A percentile compares a stretch with the other conserved stretches of the same genome.
These are phyloP conservation scores for Penicillium psychrofluorescens DNA, from an alignment of 495 filamentous ascomycete genomes.

Conservation along the genomic window DNA sequence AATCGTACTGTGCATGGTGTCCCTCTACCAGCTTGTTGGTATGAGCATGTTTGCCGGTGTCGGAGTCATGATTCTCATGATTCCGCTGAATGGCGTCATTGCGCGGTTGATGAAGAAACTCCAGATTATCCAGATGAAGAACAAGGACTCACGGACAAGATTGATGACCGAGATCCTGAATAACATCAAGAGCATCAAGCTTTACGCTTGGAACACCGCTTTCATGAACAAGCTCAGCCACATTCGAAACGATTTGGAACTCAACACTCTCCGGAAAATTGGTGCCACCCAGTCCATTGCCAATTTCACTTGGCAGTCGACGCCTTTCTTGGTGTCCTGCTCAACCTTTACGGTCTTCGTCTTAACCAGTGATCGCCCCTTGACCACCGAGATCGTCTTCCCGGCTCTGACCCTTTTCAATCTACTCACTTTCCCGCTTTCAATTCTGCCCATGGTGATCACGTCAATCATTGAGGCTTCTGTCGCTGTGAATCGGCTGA, in stretches of 20 bases:
- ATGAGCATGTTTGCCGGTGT: conserved; percentile 95
- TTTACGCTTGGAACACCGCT: conserved; percentile 94
- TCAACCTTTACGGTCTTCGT: conserved; percentile 95
- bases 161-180: conserved; percentile 97
- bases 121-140: conserved; percentile 97
- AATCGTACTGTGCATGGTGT: conserved; percentile 89
- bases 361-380: conserved; percentile 64
- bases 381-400: conserved; percentile 94
- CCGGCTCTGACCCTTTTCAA: conserved; percentile 91
- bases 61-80: conserved; percentile 94
- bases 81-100: conserved; percentile 91
- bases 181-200: conserved; percentile 99
- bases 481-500: conserved; percentile 82
- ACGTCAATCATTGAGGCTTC: conserved; percentile 93
- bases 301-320: conserved; percentile 99
- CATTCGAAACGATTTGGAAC: conserved; percentile 89
- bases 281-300: conserved; percentile 88
- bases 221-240: conserved; percentile 97
- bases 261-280: conserved; percentile 93
- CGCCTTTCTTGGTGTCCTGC: conserved; percentile 96
- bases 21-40: conserved; percentile 89
- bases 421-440: conserved; percentile 87
- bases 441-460: conserved; percentile 95
- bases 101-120: conserved; percentile 88
- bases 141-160: conserved; percentile 90